A percentile compares a stretch with the other conserved stretches of the same genome.
These are phyloP conservation scores for Phytophthora idaei DNA, from an alignment of 352 stramenopile species.

Conservation along the genomic window DNA sequence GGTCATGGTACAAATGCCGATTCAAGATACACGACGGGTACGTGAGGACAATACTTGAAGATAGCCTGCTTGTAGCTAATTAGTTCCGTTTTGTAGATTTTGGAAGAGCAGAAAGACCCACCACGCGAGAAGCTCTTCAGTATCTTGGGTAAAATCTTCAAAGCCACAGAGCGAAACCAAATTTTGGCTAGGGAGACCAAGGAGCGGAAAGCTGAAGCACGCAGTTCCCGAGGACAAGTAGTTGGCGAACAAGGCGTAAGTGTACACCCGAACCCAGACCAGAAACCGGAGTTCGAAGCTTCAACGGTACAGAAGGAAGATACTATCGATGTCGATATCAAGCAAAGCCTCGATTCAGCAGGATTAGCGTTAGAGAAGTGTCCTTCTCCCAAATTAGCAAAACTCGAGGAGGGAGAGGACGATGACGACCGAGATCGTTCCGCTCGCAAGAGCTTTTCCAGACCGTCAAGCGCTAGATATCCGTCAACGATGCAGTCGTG, in stretches of 20 bases:
- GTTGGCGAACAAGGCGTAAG: neutral
- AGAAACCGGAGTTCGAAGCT: conserved; percentile 3
- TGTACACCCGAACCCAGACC: conserved; percentile 11
- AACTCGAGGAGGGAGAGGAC: neutral
- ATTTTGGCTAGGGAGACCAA: conserved; percentile 26
- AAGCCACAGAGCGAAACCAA: conserved; percentile 72
- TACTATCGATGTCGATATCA: conserved; percentile 12
- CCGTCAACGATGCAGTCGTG: conserved; percentile 54
- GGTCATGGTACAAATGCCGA: conserved; percentile 76
- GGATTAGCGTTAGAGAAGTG: conserved; percentile 20
- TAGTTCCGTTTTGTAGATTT: conserved; percentile 44
- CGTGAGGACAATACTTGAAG: conserved; percentile 4
- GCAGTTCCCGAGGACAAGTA: conserved; percentile 4
- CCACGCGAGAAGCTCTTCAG: conserved; percentile 75
- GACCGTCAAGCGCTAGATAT: conserved; percentile 34
- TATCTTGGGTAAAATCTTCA: conserved; percentile 77
- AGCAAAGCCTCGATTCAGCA: conserved; percentile 8
- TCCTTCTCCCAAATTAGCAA: conserved; percentile 22
- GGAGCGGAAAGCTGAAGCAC: conserved; percentile 21
- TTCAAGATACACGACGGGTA: conserved; percentile 76
- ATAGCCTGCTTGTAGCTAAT: neutral
- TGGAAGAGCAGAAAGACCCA: conserved; percentile 71
- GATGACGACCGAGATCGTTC: conserved; percentile 5
- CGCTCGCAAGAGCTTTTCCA: conserved; percentile 33
- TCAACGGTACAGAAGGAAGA: conserved; percentile 1